A percentile compares a stretch with the other conserved stretches of the same genome.
phyloP scores from a whole-genome alignment of 768 basidiomycete species.

The Tulasnella sp. region DNA sequence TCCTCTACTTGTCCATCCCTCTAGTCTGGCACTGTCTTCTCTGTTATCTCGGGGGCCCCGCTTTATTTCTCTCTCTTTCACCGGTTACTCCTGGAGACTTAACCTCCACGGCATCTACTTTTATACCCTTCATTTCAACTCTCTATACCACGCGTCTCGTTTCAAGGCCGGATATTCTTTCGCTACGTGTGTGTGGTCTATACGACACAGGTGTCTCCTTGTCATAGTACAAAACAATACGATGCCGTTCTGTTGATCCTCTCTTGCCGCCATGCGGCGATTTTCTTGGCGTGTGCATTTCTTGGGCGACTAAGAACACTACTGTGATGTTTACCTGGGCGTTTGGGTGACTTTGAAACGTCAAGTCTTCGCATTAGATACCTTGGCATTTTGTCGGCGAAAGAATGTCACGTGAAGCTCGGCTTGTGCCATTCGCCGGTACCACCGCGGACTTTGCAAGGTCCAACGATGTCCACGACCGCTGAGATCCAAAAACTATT shows the following conservation, averaged over 20 bases:
- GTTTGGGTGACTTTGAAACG: background rate
- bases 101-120: background rate
- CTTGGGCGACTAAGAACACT: background rate
- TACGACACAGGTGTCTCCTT: background rate
- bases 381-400: background rate
- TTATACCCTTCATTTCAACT: background rate
- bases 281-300: background rate
- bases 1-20: background rate
- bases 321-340: no score
- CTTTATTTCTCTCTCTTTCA: background rate
- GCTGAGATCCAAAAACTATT: constrained; percentile 37
- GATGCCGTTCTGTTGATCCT: background rate
- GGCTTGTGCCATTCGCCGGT: background rate
- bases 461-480: background rate
- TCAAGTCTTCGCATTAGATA: background rate
- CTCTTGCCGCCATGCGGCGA: background rate
- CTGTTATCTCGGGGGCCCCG: background rate
- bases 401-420: background rate
- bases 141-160: background rate
- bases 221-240: background rate
- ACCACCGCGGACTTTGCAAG: background rate
- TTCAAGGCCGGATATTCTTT: background rate
- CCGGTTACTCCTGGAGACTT: background rate
- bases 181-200: background rate
- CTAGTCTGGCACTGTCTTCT: background rate